Evolutionary conservation across 495 filamentous ascomycete species (phyloP), one percentile per base, ranked within the genome.

Genomic region (Margaritispora aquatica): DNA sequence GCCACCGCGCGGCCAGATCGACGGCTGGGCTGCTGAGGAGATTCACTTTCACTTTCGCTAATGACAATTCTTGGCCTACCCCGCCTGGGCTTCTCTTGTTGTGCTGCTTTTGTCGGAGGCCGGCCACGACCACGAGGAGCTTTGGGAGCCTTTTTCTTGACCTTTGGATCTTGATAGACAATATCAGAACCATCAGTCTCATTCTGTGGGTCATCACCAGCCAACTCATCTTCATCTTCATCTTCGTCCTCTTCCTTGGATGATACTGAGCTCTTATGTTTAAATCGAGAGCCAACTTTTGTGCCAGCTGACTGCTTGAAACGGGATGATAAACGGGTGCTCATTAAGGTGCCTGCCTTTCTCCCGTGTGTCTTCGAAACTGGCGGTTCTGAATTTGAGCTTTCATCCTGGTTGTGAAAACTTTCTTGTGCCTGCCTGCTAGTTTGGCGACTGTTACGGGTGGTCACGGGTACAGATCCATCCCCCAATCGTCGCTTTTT

Each of bases 1-100:
- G 73, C 59, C 62, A 69, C 76, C 13, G 73, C 66, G 1, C 83
- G 71, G 2, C 67, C 72, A n/a, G 84, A 86, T n/a, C 78, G 73
- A 54, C 82, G 75, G 15, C 71, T 68, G 47, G 72, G 65, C 17
- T 20, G 55, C 61, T 77, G 75, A 55, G 76, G 73, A 8, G 53
- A 49, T 41, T 75, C 21, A 11, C 63, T 63, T 10, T 55, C 57
- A 51, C 50, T 53, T 26, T 47, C 47, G 26, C 46, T 53, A 1
- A 44, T 10, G 19, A 27, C 1, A 1, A 4, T 52, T 22, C 53
- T 27, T 20, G 15, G 15, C 41, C 44, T 44, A 11, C 55, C 54
- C 22, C 54, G 59, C 19, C 57, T 63, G 3, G n/a, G n/a, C n/a
- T n/a, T n/a, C n/a, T n/a, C n/a, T n/a, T n/a, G n/a, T n/a, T n/a